phyloP scores from a whole-genome alignment of 2,329 filamentous ascomycete species.

The Verticillium nonalfalfae region DNA sequence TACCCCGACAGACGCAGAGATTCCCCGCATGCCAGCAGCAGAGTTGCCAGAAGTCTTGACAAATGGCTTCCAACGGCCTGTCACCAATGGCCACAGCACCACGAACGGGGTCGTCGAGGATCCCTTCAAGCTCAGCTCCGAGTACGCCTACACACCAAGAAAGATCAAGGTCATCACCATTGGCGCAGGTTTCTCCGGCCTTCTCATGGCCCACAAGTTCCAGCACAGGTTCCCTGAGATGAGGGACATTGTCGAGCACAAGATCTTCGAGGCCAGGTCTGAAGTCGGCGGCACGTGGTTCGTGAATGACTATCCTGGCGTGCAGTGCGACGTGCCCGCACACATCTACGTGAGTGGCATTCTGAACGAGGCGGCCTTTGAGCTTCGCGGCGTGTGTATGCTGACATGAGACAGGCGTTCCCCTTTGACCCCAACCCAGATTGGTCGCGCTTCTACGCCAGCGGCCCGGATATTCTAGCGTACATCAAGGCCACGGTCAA shows the following conservation, averaged over 20 bases:
- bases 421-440: constrained; percentile 50
- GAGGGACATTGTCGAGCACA: constrained; percentile 11
- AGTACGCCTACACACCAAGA: constrained; percentile 19
- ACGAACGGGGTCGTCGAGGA: constrained; percentile 12
- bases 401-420: constrained; percentile 24
- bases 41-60: constrained; percentile 4
- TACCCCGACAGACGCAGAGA: not conserved
- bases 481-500: constrained; percentile 45
- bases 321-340: constrained; percentile 18
- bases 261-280: constrained; percentile 20
- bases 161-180: constrained; percentile 26
- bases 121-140: constrained; percentile 17
- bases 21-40: constrained; percentile 1
- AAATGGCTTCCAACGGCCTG: not conserved
- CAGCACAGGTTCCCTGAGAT: constrained; percentile 25
- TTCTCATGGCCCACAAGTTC: constrained; percentile 26
- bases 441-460: constrained; percentile 52
- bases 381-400: not conserved
- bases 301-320: constrained; percentile 22
- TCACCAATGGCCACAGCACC: not conserved
- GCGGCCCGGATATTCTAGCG: constrained; percentile 46
- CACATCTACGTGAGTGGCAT: constrained; percentile 9
- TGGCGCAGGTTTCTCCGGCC: constrained; percentile 23
- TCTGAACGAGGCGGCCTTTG: constrained; percentile 1
- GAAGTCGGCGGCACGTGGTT: constrained; percentile 21